Evolutionary conservation across 257 asterid genomes (phyloP).

Genomic region (Fraxinus pennsylvanica): DNA sequence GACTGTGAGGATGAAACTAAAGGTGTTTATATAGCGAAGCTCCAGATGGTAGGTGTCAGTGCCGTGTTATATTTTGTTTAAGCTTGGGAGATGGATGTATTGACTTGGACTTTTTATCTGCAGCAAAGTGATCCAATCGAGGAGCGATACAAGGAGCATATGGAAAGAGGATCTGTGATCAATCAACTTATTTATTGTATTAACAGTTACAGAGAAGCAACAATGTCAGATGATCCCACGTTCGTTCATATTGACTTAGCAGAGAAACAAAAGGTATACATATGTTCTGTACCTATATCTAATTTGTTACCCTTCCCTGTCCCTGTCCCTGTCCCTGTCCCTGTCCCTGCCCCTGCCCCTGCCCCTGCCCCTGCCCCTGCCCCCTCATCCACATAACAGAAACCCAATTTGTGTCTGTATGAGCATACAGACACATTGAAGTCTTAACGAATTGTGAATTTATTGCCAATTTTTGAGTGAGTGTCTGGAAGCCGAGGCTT

Average conservation of each 20-base stretch:
- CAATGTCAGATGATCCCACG: slow-evolving; percentile 63
- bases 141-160: slow-evolving; percentile 74
- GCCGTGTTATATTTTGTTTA: background rate
- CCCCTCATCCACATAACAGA: too few species aligned
- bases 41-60: slow-evolving; percentile 29
- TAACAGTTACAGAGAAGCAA: slow-evolving; percentile 79
- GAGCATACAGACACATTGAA: background rate
- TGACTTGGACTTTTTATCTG: slow-evolving; percentile 11
- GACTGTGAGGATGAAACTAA: slow-evolving; percentile 93
- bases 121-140: slow-evolving; percentile 95
- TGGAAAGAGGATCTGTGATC: slow-evolving; percentile 66
- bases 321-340: too few species aligned
- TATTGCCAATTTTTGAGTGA: slow-evolving; percentile 38
- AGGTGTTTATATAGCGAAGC: slow-evolving; percentile 36
- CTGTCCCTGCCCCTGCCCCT: background rate
- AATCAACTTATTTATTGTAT: slow-evolving; percentile 64
- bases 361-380: background rate
- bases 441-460: background rate
- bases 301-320: background rate
- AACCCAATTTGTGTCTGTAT: background rate
- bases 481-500: slow-evolving; percentile 81
- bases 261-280: slow-evolving; percentile 75
- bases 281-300: background rate
- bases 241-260: slow-evolving; percentile 76
- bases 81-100: too few species aligned